Percentiles rank a stretch among this genome's conserved stretches.
Conservation (phyloP, 306 rosid genomes). For the Casuarina equisetifolia region DNA sequence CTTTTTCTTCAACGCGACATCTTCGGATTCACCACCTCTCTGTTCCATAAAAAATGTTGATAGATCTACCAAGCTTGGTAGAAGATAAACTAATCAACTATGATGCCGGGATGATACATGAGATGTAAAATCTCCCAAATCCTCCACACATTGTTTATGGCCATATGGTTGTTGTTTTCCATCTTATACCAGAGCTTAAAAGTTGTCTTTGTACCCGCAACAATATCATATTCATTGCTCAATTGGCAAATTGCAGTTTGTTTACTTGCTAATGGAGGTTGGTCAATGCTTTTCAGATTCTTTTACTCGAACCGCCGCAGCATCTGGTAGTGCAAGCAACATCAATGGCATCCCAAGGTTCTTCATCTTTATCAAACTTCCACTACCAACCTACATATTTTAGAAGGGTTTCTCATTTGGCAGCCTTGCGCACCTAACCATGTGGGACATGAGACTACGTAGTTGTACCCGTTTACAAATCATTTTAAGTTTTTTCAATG, state of each 20-base stretch:
- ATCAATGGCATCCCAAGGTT: background rate
- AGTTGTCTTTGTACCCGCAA: background rate
- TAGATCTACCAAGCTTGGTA: no score
- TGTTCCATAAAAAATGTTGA: no score
- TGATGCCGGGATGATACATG: no score
- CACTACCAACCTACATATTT: background rate
- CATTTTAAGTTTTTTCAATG: background rate
- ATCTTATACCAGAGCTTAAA: no score
- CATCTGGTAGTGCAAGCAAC: background rate
- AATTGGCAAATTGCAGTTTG: background rate
- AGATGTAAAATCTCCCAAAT: no score
- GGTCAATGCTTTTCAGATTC: background rate
- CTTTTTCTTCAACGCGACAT: no score
- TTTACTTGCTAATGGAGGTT: background rate
- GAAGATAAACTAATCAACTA: no score
- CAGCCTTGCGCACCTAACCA: constrained; percentile 28
- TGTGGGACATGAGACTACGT: background rate
- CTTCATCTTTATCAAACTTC: background rate
- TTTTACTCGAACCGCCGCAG: background rate
- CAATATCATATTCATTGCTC: background rate
- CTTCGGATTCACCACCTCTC: no score
- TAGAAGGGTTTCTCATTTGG: background rate
- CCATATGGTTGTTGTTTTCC: no score
- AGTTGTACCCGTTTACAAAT: no score
- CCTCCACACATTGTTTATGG: no score